Conservation (phyloP, 805 yeast genomes). For the Barnettozyma vustinii region DNA sequence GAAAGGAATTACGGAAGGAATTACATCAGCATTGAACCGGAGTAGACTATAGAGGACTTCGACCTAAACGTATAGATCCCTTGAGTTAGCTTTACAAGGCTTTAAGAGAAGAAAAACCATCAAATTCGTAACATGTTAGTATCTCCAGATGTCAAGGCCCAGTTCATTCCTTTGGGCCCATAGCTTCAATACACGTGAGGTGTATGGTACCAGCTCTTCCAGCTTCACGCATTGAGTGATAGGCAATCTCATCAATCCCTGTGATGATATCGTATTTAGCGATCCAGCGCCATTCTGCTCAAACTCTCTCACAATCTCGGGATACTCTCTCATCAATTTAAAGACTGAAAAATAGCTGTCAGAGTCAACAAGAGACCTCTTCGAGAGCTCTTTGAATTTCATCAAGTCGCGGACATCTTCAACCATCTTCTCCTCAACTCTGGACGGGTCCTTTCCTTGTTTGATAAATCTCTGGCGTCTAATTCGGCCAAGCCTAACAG, state of each 20-base stretch:
- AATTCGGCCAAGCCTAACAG: background rate
- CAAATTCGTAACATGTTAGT: background rate
- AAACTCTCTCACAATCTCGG: background rate
- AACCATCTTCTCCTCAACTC: background rate
- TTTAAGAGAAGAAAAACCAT: too few relatives aligned
- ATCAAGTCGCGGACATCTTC: background rate
- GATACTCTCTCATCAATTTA: background rate
- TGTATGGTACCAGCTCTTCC: background rate
- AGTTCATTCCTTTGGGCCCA: background rate
- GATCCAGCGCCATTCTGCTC: background rate
- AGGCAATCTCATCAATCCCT: background rate
- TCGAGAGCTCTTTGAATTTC: background rate
- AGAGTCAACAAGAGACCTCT: background rate
- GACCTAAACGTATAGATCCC: too few relatives aligned
- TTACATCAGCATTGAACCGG: too few relatives aligned
- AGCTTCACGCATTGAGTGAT: background rate
- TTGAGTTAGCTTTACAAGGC: too few relatives aligned
- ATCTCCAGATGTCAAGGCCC: background rate
- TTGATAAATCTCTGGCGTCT: background rate
- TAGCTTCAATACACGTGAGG: background rate
- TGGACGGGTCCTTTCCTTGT: background rate
- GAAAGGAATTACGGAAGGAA: too few relatives aligned
- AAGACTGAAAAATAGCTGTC: background rate
- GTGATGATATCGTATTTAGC: background rate
- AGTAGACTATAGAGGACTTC: too few relatives aligned